phyloP scores from a whole-genome alignment of 139 green algal species.

The Chlorella ohadii region DNA sequence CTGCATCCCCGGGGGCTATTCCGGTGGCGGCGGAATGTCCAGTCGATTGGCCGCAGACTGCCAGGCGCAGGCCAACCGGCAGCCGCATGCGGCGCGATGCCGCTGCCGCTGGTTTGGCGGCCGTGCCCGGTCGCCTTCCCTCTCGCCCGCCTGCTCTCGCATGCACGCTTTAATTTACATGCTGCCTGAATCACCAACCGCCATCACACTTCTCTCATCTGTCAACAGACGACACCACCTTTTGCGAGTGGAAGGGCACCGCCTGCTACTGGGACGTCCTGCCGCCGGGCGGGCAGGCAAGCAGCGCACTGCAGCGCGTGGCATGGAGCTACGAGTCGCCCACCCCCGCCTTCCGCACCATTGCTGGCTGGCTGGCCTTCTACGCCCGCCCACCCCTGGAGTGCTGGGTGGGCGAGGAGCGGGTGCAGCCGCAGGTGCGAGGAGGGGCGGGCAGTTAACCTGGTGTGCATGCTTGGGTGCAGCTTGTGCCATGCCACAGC shows the following conservation, averaged over 20 bases:
- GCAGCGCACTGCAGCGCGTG: background rate
- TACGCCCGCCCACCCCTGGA: constrained; percentile 49
- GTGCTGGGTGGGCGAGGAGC: constrained; percentile 55
- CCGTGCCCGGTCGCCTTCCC: no score
- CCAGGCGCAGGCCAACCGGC: no score
- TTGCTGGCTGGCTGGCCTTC: constrained; percentile 49
- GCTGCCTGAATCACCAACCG: no score
- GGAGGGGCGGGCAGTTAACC: background rate
- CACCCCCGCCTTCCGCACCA: constrained; percentile 47
- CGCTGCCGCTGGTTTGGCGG: background rate
- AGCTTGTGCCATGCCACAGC: no score
- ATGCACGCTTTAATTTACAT: no score
- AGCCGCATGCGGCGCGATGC: background rate
- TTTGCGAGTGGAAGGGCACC: constrained; percentile 67
- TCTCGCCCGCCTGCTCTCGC: no score
- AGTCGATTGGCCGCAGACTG: no score
- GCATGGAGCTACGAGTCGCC: constrained; percentile 60
- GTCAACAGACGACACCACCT: constrained; percentile 9
- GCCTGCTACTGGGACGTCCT: constrained; percentile 53
- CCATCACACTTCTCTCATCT: background rate
- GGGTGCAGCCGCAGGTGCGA: constrained; percentile 33
- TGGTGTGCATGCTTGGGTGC: no score
- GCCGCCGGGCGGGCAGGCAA: background rate
- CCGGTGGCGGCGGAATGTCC: no score
- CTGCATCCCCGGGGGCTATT: background rate